Conservation (phyloP, 768 basidiomycete genomes). For the Tylopilus felleus region DNA sequence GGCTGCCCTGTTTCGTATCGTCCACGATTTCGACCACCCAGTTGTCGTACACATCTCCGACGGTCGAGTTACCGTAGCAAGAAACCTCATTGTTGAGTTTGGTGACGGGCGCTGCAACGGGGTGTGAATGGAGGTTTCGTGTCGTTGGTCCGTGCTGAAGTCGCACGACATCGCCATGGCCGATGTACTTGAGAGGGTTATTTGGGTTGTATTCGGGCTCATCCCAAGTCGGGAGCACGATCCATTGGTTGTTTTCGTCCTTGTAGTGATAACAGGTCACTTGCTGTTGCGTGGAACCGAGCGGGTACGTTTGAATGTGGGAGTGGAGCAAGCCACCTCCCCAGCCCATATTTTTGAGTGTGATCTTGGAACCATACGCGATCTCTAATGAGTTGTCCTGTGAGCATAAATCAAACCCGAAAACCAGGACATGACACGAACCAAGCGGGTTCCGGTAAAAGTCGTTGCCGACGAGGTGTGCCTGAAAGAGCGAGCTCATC, state of each 20-base stretch:
- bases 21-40: conserved; percentile 95
- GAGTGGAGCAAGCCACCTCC: conserved; percentile 97
- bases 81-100: conserved; percentile 91
- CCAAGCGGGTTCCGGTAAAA: conserved; percentile 88
- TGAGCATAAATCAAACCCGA: background rate
- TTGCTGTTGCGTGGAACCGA: conserved; percentile 92
- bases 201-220: conserved; percentile 63
- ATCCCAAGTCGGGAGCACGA: conserved; percentile 77
- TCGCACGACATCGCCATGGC: conserved; percentile 75
- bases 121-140: conserved; percentile 91
- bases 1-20: conserved; percentile 67
- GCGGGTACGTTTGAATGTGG: conserved; percentile 92
- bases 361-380: conserved; percentile 86
- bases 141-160: conserved; percentile 80
- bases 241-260: conserved; percentile 95
- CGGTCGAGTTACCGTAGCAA: conserved; percentile 85
- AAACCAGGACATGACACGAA: conserved; percentile 29
- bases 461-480: conserved; percentile 91
- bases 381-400: conserved; percentile 50
- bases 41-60: conserved; percentile 87
- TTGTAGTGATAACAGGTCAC: conserved; percentile 99
- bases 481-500: conserved; percentile 98
- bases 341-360: conserved; percentile 96
- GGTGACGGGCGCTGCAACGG: conserved; percentile 80
- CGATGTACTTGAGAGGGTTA: conserved; percentile 63